Percentiles rank a stretch among this genome's conserved stretches.
These are phyloP conservation scores for Dendrobium huoshanense DNA, from an alignment of 106 monocot species.

Conservation along the genomic window DNA sequence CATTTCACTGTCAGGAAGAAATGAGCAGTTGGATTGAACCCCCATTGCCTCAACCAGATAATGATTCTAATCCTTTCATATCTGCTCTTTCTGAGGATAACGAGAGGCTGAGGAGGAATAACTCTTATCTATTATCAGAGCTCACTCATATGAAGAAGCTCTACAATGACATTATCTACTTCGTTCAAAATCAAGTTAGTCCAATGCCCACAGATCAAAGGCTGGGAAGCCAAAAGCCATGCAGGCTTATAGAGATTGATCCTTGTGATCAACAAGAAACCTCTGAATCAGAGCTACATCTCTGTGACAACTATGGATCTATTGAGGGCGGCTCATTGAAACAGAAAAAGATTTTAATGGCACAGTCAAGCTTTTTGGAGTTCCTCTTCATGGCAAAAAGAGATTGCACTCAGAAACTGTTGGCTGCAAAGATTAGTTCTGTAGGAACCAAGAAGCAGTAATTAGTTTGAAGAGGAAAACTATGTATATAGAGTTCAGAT, in stretches of 20 bases:
- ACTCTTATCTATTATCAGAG: constrained; percentile 55
- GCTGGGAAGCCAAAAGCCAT: not conserved
- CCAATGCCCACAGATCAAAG: not conserved
- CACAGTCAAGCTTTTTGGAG: constrained; percentile 1
- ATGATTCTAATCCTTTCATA: constrained; percentile 17
- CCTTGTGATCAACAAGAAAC: not conserved
- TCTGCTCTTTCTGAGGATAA: constrained; percentile 55
- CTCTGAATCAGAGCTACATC: not conserved
- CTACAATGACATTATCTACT: constrained; percentile 71
- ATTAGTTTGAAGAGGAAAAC: not conserved
- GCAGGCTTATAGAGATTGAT: constrained; percentile 7
- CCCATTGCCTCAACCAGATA: not conserved
- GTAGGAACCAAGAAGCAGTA: not conserved
- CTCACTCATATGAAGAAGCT: constrained; percentile 71
- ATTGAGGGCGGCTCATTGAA: not conserved
- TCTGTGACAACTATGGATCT: not conserved
- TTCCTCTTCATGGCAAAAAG: constrained; percentile 8
- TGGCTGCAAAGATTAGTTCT: constrained; percentile 5
- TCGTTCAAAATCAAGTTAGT: constrained; percentile 58
- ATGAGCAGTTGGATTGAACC: constrained; percentile 16
- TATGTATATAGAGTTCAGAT: constrained; percentile 4
- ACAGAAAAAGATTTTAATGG: not conserved
- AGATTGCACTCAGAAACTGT: not conserved
- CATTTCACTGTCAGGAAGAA: constrained; percentile 5
- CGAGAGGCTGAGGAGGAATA: constrained; percentile 55